phyloP scores from a whole-genome alignment of 768 basidiomycete genomes.

The Podaxis sp. region DNA sequence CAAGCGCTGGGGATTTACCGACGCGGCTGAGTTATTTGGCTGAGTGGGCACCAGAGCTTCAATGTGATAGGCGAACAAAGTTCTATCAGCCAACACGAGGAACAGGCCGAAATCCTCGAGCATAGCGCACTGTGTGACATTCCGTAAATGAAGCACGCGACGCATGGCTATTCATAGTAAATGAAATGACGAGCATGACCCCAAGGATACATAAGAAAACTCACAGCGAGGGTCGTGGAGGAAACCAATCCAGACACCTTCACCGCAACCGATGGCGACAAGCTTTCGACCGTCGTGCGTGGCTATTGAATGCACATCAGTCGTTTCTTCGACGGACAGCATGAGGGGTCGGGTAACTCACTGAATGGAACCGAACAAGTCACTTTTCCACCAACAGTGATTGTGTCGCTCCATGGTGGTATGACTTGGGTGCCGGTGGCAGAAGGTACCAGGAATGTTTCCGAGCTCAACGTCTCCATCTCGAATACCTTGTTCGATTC shows the following conservation, averaged over 20 bases:
- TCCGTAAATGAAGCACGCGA: conserved; percentile 89
- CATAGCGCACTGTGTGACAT: conserved; percentile 95
- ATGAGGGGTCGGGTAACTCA: conserved; percentile 35
- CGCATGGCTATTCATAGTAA: conserved; percentile 64
- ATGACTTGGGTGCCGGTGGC: conserved; percentile 43
- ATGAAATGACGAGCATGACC: background rate
- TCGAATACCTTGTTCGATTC: conserved; percentile 96
- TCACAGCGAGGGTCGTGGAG: conserved; percentile 84
- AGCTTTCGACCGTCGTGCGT: conserved; percentile 84
- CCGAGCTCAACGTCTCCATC: conserved; percentile 82
- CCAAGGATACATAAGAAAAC: conserved; percentile 21
- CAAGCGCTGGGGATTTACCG: conserved; percentile 85
- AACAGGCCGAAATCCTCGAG: conserved; percentile 96
- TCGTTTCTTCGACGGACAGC: background rate
- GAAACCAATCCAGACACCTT: conserved; percentile 98
- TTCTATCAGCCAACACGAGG: conserved; percentile 93
- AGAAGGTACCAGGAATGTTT: conserved; percentile 82
- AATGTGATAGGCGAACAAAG: conserved; percentile 91
- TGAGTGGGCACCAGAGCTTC: conserved; percentile 94
- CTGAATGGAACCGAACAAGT: conserved; percentile 96
- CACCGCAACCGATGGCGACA: conserved; percentile 91
- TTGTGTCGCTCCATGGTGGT: conserved; percentile 74
- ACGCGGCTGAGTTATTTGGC: conserved; percentile 60
- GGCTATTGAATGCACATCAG: conserved; percentile 38
- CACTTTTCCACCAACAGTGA: conserved; percentile 75